These are phyloP conservation scores for Fusarium nanum DNA, from an alignment of 2,329 filamentous ascomycete species.

Conservation along the genomic window DNA sequence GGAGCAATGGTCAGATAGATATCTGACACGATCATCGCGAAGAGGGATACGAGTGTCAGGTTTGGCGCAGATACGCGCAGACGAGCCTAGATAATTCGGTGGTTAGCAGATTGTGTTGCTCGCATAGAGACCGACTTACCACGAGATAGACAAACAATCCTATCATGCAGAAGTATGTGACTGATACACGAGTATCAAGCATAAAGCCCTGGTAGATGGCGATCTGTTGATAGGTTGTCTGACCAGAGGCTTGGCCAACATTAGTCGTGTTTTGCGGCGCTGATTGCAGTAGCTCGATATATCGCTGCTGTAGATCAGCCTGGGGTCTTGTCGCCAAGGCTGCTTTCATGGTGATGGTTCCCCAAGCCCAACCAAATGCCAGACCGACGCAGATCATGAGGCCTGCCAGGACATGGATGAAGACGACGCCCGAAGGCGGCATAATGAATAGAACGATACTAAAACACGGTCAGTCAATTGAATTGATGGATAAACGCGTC, in stretches of 20 bases:
- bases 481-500: not conserved
- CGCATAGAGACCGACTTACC: not conserved
- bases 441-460: constrained; percentile 38
- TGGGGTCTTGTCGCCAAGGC: constrained; percentile 33
- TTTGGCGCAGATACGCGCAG: constrained; percentile 19
- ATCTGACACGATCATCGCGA: constrained; percentile 12
- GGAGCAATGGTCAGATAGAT: constrained; percentile 13
- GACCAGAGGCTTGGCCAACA: constrained; percentile 17
- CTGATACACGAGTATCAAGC: constrained; percentile 27
- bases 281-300: constrained; percentile 17
- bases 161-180: constrained; percentile 40
- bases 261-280: constrained; percentile 35
- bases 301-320: constrained; percentile 26
- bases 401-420: constrained; percentile 35
- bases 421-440: constrained; percentile 38
- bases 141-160: constrained; percentile 31
- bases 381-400: constrained; percentile 30
- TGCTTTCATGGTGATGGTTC: constrained; percentile 35
- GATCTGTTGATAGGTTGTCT: constrained; percentile 22
- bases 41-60: constrained; percentile 8
- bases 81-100: not conserved
- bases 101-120: not conserved
- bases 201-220: constrained; percentile 32
- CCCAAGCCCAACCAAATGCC: constrained; percentile 34
- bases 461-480: not conserved